A percentile compares a stretch with the other conserved stretches of the same genome.
phyloP scores from a whole-genome alignment of 805 yeast species.

The Starmerella floris region DNA sequence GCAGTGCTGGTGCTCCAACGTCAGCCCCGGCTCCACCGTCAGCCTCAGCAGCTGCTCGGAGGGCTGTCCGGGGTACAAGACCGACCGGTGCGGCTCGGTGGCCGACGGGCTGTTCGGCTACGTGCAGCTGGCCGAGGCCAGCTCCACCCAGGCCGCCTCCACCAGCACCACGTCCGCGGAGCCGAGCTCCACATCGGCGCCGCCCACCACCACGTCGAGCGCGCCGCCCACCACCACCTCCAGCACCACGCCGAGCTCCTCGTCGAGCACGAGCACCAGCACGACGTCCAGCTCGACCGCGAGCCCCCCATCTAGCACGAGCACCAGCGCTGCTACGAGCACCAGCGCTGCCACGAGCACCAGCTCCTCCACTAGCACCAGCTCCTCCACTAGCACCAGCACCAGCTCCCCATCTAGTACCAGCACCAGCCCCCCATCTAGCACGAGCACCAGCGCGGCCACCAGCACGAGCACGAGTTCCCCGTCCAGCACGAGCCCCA shows the following conservation, averaged over 20 bases:
- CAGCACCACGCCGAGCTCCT: slow-evolving; percentile 6
- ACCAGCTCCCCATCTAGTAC: slow-evolving; percentile 2
- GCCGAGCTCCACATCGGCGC: slow-evolving; percentile 8
- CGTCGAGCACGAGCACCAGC: slow-evolving; percentile 1
- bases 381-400: slow-evolving; percentile 1
- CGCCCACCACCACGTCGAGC: slow-evolving; percentile 4
- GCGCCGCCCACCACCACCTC: slow-evolving; percentile 15
- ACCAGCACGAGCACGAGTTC: not conserved
- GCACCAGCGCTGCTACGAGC: slow-evolving; percentile 1
- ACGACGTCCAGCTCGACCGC: not conserved
- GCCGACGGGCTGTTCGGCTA: slow-evolving; percentile 41
- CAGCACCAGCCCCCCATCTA: slow-evolving; percentile 3
- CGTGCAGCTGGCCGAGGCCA: slow-evolving; percentile 31
- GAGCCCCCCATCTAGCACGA: not conserved
- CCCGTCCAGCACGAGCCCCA: not conserved
- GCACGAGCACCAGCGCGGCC: not conserved
- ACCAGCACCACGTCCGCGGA: slow-evolving; percentile 13
- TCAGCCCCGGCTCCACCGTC: slow-evolving; percentile 35
- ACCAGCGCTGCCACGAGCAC: not conserved
- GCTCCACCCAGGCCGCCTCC: slow-evolving; percentile 23
- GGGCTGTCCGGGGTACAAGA: slow-evolving; percentile 35
- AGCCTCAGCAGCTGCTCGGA: slow-evolving; percentile 27
- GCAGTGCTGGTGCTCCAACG: slow-evolving; percentile 51
- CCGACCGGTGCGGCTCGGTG: slow-evolving; percentile 34
- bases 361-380: not conserved